Base-by-base conservation (phyloP, 2,329 filamentous ascomycete genomes). In the Beauveria sp. region DNA sequence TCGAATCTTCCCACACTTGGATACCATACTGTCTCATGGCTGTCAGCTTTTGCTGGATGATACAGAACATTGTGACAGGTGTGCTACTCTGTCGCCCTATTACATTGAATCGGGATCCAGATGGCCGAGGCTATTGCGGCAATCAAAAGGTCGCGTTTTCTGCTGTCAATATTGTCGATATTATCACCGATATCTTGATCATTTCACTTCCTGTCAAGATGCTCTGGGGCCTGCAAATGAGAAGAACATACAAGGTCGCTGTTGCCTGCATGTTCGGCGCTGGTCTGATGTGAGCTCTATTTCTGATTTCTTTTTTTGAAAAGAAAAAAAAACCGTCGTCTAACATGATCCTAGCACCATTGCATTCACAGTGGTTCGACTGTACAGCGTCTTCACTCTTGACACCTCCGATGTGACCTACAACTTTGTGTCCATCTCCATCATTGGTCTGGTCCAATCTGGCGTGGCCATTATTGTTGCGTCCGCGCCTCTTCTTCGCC, bases 1-100 rank as follows among this genome's bases (percentile, higher is more conserved):
- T 67, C 34, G 53, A 65, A 24, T 54, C 50, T 2, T 62, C 55
- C 16, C 64, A 65, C 34, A 60, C 54, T 10, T 63, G 53, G 42
- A 51, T 65, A 16, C 62, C 66, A 14, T 65, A 66, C 34, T 26
- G 45, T 3, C 40, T 66, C 3, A 65, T 67, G 52, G 57, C 45
- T 2, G 55, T 66, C 22, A 61, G 61, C 28, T 55, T 63, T n/a
- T 55, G 52, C 26, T 67, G 66, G 66, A 66, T 65, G 62, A 14
- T 66, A n/a, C 65, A 66, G 50, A 65, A 64, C 24, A 64, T 67
- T 22, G 38, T 67, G 24, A 66, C 64, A 14, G 60, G 63, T n/a
- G 9, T 66, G 4, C 49, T 67, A 2, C 53, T 67, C 45, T 67
- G 65, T 42, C 63, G 51, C 12, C 65, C 64, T 0, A 53, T 67